phyloP scores from a whole-genome alignment of 345 rosid genomes.

The Mallotus nudiflorus region DNA sequence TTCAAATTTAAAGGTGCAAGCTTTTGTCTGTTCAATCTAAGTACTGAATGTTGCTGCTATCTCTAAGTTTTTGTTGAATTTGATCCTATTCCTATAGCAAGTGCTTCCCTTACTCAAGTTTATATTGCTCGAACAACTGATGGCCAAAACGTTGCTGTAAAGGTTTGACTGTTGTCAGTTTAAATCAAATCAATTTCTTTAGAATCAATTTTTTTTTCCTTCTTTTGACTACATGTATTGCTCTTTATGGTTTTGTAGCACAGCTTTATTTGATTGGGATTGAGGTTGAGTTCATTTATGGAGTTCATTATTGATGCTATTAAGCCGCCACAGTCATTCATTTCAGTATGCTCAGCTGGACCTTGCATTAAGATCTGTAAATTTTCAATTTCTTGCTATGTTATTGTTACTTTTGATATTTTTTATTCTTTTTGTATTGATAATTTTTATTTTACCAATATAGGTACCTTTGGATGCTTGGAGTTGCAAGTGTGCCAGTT shows the following conservation, averaged over 20 bases:
- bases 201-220: conserved; percentile 64
- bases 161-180: conserved; percentile 49
- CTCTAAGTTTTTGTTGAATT: conserved; percentile 70
- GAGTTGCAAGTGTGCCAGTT: no score
- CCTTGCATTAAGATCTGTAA: no score
- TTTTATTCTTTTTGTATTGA: no score
- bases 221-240: no score
- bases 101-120: conserved; percentile 99
- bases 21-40: neutral
- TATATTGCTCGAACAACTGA: conserved; percentile 79
- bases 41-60: conserved; percentile 11
- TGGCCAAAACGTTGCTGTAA: conserved; percentile 86
- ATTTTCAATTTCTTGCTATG: no score
- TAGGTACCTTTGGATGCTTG: no score
- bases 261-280: neutral
- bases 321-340: no score
- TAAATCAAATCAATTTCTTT: conserved; percentile 17
- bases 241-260: conserved; percentile 59
- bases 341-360: no score
- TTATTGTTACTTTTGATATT: no score
- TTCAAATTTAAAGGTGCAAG: neutral
- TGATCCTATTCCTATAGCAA: conserved; percentile 89
- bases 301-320: neutral
- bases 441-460: no score
- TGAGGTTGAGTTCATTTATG: no score